Evolutionary conservation across 1,139 yeast species (phyloP).

Genomic region (Geotrichum aggregatum): DNA sequence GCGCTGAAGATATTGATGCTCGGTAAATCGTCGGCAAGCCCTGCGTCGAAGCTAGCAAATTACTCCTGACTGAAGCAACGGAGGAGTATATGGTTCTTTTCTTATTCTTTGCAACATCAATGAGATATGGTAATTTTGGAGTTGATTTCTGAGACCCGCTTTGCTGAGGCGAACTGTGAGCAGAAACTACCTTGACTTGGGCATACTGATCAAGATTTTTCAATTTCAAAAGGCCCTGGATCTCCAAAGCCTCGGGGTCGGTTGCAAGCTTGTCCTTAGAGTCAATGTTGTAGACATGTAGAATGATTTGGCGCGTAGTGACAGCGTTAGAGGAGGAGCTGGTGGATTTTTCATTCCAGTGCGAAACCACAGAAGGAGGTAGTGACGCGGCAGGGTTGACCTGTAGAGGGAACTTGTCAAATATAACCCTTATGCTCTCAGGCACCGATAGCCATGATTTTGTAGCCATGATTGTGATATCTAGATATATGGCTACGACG

Average conservation of each 20-base stretch:
- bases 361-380: conserved; percentile 8
- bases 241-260: conserved; percentile 36
- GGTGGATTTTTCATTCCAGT: conserved; percentile 11
- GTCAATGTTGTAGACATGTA: conserved; percentile 32
- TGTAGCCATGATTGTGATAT: conserved; percentile 3
- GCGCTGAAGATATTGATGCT: conserved; percentile 30
- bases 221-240: conserved; percentile 26
- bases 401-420: conserved; percentile 49
- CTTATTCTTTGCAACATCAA: conserved; percentile 16
- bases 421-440: conserved; percentile 42
- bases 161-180: conserved; percentile 27
- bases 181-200: conserved; percentile 11
- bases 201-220: conserved; percentile 13
- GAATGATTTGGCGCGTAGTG: conserved; percentile 9
- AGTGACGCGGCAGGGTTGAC: conserved; percentile 38
- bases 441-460: conserved; percentile 41
- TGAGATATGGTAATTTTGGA: conserved; percentile 28
- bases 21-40: conserved; percentile 25
- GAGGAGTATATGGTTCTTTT: conserved; percentile 15
- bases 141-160: conserved; percentile 2
- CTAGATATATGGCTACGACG: background rate
- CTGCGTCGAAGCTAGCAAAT: conserved; percentile 9
- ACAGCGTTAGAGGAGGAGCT: background rate
- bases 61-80: conserved; percentile 11
- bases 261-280: conserved; percentile 26